phyloP scores from a whole-genome alignment of 1,139 yeast genomes.

The Candida sp. region DNA sequence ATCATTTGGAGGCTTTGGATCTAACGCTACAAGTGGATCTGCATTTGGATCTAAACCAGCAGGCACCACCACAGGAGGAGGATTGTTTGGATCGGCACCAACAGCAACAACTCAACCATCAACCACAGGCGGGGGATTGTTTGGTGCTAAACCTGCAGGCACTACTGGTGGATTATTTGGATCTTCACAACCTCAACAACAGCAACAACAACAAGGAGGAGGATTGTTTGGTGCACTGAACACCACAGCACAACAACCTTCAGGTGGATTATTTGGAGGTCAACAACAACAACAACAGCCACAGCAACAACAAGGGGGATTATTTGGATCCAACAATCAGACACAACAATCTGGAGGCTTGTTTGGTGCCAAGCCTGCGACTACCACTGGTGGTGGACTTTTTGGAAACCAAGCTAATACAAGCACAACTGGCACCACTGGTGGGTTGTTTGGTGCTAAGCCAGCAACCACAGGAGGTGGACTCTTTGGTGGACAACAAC shows the following conservation, averaged over 20 bases:
- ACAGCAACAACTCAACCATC: conserved; percentile 7
- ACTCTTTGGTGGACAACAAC: conserved; percentile 21
- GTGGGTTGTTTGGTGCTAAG: conserved; percentile 5
- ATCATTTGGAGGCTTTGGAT: conserved; percentile 24
- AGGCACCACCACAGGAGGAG: conserved; percentile 12
- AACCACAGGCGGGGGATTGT: conserved; percentile 23
- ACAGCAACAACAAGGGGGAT: conserved; percentile 22
- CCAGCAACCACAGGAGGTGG: conserved; percentile 22
- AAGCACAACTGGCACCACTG: conserved; percentile 6
- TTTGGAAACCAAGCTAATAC: conserved; percentile 18
- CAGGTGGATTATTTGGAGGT: conserved; percentile 14
- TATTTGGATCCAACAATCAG: conserved; percentile 19
- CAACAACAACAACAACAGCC: conserved; percentile 15
- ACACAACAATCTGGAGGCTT: conserved; percentile 11
- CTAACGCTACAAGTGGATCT: conserved; percentile 9
- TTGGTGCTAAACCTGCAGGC: conserved; percentile 17
- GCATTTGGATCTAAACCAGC: conserved; percentile 25
- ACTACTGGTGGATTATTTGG: conserved; percentile 21
- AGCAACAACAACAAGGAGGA: conserved; percentile 11
- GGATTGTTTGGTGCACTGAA: conserved; percentile 19
- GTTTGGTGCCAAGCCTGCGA: conserved; percentile 20
- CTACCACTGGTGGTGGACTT: conserved; percentile 26
- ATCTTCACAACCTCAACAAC: background rate
- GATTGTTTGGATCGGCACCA: conserved; percentile 17
- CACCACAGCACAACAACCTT: background rate